Percentiles rank a stretch among this genome's conserved stretches.
phyloP scores from a whole-genome alignment of 768 basidiomycete species.

The Trametopsis cervina region DNA sequence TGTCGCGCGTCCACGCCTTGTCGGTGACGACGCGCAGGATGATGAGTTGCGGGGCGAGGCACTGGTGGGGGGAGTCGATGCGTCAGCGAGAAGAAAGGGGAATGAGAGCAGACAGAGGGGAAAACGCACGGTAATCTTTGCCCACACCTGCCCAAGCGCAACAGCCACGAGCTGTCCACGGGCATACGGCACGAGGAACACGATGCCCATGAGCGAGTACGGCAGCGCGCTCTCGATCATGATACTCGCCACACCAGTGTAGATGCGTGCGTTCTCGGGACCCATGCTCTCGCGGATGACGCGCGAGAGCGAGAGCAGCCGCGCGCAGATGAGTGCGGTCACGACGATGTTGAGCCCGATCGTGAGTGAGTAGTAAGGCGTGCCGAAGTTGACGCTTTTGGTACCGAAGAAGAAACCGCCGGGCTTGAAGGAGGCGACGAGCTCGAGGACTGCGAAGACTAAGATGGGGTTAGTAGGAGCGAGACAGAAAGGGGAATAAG shows the following conservation, averaged over 20 bases:
- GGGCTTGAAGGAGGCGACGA: slow-evolving; percentile 33
- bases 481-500: neutral
- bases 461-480: slow-evolving; percentile 10
- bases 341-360: slow-evolving; percentile 36
- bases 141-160: slow-evolving; percentile 35
- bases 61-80: slow-evolving; percentile 16
- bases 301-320: slow-evolving; percentile 28
- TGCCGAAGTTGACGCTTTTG: slow-evolving; percentile 30
- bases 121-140: slow-evolving; percentile 33
- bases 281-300: slow-evolving; percentile 24
- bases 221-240: slow-evolving; percentile 35
- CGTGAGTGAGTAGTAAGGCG: slow-evolving; percentile 34
- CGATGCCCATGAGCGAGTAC: slow-evolving; percentile 32
- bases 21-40: slow-evolving; percentile 25
- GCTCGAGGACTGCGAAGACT: slow-evolving; percentile 33
- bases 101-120: neutral
- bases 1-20: slow-evolving; percentile 26
- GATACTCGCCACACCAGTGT: slow-evolving; percentile 31
- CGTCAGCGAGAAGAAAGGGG: neutral
- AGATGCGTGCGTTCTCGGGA: slow-evolving; percentile 26
- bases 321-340: slow-evolving; percentile 33
- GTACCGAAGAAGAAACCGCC: slow-evolving; percentile 35
- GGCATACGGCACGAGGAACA: slow-evolving; percentile 34
- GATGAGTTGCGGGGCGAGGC: slow-evolving; percentile 29
- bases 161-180: slow-evolving; percentile 26